Evolutionary conservation across 176 grass and related monocot genomes (phyloP).

Genomic region (Metroxylon sagu): DNA sequence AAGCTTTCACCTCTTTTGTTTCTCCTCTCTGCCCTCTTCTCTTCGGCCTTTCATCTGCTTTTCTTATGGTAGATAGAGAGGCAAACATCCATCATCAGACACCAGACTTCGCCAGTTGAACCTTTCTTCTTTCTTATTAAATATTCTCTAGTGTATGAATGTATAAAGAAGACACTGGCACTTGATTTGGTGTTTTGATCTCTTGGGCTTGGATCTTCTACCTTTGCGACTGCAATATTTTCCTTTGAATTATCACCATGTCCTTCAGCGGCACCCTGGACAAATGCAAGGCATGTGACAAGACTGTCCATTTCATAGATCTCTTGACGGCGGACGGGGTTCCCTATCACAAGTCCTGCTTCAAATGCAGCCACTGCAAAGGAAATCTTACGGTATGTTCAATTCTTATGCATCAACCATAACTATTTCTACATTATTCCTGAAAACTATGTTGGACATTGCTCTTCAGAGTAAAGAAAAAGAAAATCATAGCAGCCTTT

Average conservation of each 20-base stretch:
- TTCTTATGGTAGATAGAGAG: slow-evolving; percentile 1
- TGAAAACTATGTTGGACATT: too few species aligned
- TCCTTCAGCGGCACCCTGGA: slow-evolving; percentile 60
- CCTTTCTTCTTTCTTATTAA: too few species aligned
- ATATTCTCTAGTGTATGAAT: too few species aligned
- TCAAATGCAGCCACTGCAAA: slow-evolving; percentile 87
- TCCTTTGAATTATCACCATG: slow-evolving; percentile 24
- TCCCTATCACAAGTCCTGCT: slow-evolving; percentile 71
- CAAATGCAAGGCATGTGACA: slow-evolving; percentile 71
- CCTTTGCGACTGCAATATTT: too few species aligned
- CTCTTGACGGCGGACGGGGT: slow-evolving; percentile 41
- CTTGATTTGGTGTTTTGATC: too few species aligned
- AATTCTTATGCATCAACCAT: too few species aligned
- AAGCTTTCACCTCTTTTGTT: background rate
- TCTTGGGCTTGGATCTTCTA: too few species aligned
- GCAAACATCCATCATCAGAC: background rate
- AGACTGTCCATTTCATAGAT: slow-evolving; percentile 66
- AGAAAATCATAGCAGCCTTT: too few species aligned
- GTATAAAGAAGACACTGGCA: too few species aligned
- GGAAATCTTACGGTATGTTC: slow-evolving; percentile 42
- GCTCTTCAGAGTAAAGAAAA: too few species aligned
- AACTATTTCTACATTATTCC: too few species aligned
- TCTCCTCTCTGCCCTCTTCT: background rate
- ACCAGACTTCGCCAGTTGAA: too few species aligned
- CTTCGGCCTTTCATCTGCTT: background rate